Base-by-base conservation (phyloP, 768 basidiomycete species). In the Symmetrospora coprosmae region DNA sequence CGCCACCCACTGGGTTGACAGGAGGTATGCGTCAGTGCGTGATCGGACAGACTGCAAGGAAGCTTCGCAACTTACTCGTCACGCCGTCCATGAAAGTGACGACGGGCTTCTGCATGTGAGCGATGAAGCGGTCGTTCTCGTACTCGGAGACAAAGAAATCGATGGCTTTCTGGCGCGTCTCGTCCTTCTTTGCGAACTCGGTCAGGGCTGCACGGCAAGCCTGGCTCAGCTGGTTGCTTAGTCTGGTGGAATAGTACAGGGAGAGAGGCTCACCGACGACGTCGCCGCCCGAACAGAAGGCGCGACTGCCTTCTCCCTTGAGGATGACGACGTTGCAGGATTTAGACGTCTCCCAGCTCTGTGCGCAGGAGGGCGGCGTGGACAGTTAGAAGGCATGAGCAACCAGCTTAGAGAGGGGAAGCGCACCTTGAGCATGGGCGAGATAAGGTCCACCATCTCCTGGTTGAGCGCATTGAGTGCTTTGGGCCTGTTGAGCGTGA, bases 271-370 rank as follows among this genome's bases (percentile, higher is more conserved):
- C 66, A 91, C 92, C 76, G 61, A 81, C 82, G 60, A 99, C 86
- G 73, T 99, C 94, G 41, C 94, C 94, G 14, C 94, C 94, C 5
- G 87, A 84, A 68, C 90, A 97, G 71, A 96, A 97, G 13, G 84
- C 86, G 61, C 81, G 77, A 2, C 83, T 84, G 13, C 72, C 69
- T 9, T 73, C 72, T 23, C 85, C 86, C 31, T 79, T 78, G 33
- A 83, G 85, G 35, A 87, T 78, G 61, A 94, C 80, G 33, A 58
- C 7, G 39, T 40, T 28, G 48, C 56, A 43, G 2, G 41, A 38
- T 6, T 30, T n/a, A 5, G 51, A 37, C 13, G 39, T 43, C 41
- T 45, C 60, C 30, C 48, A 61, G 11, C 34, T 16, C 48, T 51
- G 21, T 8, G 11, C 5, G n/a, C n/a, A 21, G 40, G 23, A 43